Conservation (phyloP, 176 grass and related monocot species). For the Puccinellia tenuiflora region DNA sequence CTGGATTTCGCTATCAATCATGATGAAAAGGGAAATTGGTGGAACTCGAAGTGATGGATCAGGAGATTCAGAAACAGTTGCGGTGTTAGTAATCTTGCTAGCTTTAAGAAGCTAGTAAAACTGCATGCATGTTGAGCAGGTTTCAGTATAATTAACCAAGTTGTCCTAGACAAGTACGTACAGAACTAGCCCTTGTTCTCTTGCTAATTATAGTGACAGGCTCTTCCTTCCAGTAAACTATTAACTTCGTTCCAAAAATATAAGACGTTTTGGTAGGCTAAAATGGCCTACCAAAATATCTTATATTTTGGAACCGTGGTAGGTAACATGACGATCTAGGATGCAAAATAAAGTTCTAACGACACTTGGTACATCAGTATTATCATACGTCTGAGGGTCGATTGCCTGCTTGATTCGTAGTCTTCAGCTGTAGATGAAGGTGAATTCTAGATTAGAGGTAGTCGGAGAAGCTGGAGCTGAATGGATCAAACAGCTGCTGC, state of each 20-base stretch:
- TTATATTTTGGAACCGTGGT: too few species aligned
- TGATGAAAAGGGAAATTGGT: conserved; percentile 2
- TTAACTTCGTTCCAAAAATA: too few species aligned
- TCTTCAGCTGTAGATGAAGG: not conserved
- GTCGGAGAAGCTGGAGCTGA: conserved; percentile 51
- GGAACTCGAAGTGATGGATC: conserved; percentile 23
- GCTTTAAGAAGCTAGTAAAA: not conserved
- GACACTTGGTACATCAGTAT: not conserved
- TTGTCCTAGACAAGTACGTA: not conserved
- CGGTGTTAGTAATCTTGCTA: not conserved
- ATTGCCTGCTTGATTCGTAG: not conserved
- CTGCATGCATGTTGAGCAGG: not conserved
- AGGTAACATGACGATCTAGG: not conserved
- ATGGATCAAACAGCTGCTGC: conserved; percentile 38
- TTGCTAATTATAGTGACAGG: not conserved
- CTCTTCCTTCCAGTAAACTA: not conserved
- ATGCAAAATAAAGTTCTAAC: not conserved
- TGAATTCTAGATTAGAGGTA: not conserved
- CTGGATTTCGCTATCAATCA: conserved; percentile 33
- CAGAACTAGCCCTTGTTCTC: not conserved
- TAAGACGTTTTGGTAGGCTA: too few species aligned
- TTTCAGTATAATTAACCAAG: not conserved
- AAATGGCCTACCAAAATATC: too few species aligned
- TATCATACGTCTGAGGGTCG: not conserved
- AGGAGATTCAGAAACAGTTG: conserved; percentile 23